Base-by-base conservation (phyloP, 805 yeast species). In the Barnettozyma wickerhamii region DNA sequence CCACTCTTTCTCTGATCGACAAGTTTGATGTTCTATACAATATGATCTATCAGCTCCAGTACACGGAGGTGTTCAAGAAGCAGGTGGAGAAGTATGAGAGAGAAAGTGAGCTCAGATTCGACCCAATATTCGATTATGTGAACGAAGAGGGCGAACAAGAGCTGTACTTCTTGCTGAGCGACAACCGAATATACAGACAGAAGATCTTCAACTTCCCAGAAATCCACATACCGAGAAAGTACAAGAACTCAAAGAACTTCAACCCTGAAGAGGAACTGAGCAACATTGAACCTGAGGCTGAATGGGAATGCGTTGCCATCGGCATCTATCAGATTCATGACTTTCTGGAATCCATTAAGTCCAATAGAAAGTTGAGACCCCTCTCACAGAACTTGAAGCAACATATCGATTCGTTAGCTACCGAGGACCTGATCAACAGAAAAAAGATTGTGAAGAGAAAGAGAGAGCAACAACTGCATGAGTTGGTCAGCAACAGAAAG, bases 401-500 rank as follows among this genome's bases (percentile, higher is more conserved):
- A 9, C 56, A 57, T 43, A 55, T 65, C 19, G 59, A 68, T 36
- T 58, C 49, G 15, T 56, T 72, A 6, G 65, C 69, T 1, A 51
- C 49, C 7, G 68, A 66, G 43, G 86, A 81, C 52, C 49, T 75
- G 30, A 71, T 68, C 43, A 77, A 76, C 50, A 64, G 86, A 47
- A 74, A 70, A 50, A 71, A 70, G 43, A 64, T 78, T 14, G 56
- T 72, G 21, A 75, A 75, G 47, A 66, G 84, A 50, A 75, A 71
- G 49, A 80, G 77, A 55, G 86, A 81, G 41, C 71, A 75, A 34
- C 80, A 83, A 48, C 69, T 84, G 71, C 76, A 75, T 35, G 74
- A 72, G 18, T 58, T 85, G 40, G 61, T 85, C 53, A 79, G 79
- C 4, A 75, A 84, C 42, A 71, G 93, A 52, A 84, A 85, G 52